Percentiles rank a stretch among this genome's conserved stretches.
Conservation (phyloP, 2,329 filamentous ascomycete genomes). For the Diaporthe citrichinensis region DNA sequence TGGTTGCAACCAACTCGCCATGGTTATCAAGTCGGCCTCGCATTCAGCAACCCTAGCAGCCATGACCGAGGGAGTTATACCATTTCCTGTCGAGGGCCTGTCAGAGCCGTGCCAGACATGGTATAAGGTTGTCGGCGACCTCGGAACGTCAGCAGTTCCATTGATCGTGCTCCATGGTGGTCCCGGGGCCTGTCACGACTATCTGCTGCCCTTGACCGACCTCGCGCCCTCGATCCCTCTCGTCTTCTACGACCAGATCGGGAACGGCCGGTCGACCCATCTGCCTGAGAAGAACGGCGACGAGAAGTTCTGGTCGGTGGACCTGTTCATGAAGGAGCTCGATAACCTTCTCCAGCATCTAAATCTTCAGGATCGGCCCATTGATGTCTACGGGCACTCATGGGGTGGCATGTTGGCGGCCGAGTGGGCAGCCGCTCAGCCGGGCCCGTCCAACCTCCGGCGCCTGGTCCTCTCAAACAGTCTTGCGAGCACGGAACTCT, state of each 20-base stretch:
- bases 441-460: conserved; percentile 43
- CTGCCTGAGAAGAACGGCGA: conserved; percentile 56
- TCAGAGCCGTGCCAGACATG: conserved; percentile 36
- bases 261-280: conserved; percentile 63
- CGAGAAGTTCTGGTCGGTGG: conserved; percentile 45
- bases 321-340: conserved; percentile 46
- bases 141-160: conserved; percentile 12
- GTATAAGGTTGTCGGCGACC: conserved; percentile 38
- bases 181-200: conserved; percentile 60
- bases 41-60: neutral
- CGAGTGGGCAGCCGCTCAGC: conserved; percentile 29
- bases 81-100: conserved; percentile 20
- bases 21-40: no score
- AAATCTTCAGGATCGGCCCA: conserved; percentile 35
- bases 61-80: conserved; percentile 20
- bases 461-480: conserved; percentile 49
- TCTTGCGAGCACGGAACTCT: conserved; percentile 50
- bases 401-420: conserved; percentile 40
- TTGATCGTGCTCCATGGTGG: conserved; percentile 55
- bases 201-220: conserved; percentile 54
- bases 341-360: conserved; percentile 45
- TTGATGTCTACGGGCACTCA: conserved; percentile 40
- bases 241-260: conserved; percentile 68
- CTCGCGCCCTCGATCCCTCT: conserved; percentile 56
- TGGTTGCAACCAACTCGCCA: no score